Evolutionary conservation across 345 rosid genomes (phyloP), one percentile per base, ranked within the genome.

Genomic region (Brassica carinata): DNA sequence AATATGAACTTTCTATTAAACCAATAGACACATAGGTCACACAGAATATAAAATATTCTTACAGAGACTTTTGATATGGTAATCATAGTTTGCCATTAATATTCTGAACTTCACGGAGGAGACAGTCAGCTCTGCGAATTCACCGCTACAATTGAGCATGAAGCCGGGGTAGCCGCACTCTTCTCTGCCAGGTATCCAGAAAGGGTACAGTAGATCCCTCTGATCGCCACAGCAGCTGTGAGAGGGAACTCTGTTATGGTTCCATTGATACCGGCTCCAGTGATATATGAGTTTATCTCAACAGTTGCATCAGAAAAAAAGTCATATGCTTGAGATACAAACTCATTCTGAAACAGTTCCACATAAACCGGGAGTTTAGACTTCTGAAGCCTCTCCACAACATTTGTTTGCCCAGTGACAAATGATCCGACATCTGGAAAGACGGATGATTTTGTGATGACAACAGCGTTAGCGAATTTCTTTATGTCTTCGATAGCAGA

Each of bases 191-290:
- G 48, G 48, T 40, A 40, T 40, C 48, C 48, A 40, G 48, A 40
- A 40, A 40, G 48, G 48, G 48, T 40, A 40, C 48, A 40, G 10
- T 0, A 40, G 48, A 40, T 40, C 48, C 48, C 4, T 40, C 48
- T 40, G 48, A 40, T 40, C 48, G 14, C 14, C 48, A 40, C 48
- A 40, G 14, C 48, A 72, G 97, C 79, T 14, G 97, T 94, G 65
- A 5, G 29, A 3, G 97, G 97, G 79, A 90, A 94, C 14, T 87
- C 95, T 0, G 97, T 92, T 79, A 94, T 59, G 76, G 87, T 82
- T 30, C 97, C 97, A 26, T 76, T 59, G 2, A 92, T 55, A 26
- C 71, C 62, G 1, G 19, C 78, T 55, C 73, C 87, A 10, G 0
- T 0, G 23, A 64, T 71, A 66, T 38, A 88, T 19, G 91, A 2